Base-by-base conservation (phyloP, 2,329 filamentous ascomycete species). In the Talaromyces sp. region DNA sequence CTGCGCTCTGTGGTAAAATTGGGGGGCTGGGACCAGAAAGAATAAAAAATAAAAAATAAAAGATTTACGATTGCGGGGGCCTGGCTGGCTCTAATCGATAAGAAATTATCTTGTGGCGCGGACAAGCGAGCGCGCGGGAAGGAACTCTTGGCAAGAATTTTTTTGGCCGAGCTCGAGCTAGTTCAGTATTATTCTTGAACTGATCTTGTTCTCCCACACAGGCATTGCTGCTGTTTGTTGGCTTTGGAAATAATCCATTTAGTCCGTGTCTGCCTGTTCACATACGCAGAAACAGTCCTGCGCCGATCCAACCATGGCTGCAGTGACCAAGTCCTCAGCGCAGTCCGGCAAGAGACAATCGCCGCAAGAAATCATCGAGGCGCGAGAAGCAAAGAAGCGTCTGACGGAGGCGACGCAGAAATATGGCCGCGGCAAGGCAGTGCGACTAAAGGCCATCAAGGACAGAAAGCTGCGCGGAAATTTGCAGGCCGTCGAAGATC, bases 401-500 rank as follows among this genome's bases (percentile, higher is more conserved):
- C 62, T 79, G 11, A 69, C 72, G 32, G 77, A 79, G 65, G 91
- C 91, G 58, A 84, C 92, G 68, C 84, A 86, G 70, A 84, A 84
- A 59, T 99, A 99, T 77, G 95, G 95, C 36, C 88, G 95, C 67
- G 95, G 95, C 56, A 85, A 85, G 67, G 85, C 85, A 65, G 88
- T 96, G 68, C 84, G 88, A 62, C 82, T 88, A 53, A 89, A 88
- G 71, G 81, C 80, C 9, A 86, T 96, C 69, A 90, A 88, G 70
- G 92, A 98, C 81, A 96, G 91, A 82, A 99, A 98, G 75, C 78
- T 98, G 65, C 88, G 92, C 55, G 84, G 86, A 13, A 96, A 91
- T 66, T 79, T 99, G 56, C 88, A 87, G 71, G 82, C 82, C 1
- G 83, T 97, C 53, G 95, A 99, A 73, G 80, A 80, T 63, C 95